A percentile compares a stretch with the other conserved stretches of the same genome.
phyloP scores from a whole-genome alignment of 1,139 yeast species.

The Taphrina populina region DNA sequence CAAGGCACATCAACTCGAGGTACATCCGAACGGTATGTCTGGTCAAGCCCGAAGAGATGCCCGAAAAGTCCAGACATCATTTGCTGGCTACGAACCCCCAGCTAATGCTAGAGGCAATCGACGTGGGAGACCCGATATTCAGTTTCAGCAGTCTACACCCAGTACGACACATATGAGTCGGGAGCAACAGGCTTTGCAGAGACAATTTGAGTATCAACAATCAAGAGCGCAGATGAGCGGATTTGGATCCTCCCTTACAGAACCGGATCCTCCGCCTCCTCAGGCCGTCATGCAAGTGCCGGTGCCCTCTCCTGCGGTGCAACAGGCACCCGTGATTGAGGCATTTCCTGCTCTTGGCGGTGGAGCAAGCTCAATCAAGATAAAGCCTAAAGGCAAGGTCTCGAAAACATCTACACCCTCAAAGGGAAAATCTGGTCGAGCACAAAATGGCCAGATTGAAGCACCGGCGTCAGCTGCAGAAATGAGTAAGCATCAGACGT shows the following conservation, averaged over 20 bases:
- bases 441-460: background rate
- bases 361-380: background rate
- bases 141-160: conserved; percentile 15
- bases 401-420: background rate
- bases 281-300: conserved; percentile 28
- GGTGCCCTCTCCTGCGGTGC: conserved; percentile 14
- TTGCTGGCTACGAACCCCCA: conserved; percentile 31
- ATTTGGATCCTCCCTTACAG: conserved; percentile 24
- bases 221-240: conserved; percentile 33
- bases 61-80: conserved; percentile 30
- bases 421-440: background rate
- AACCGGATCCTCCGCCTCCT: conserved; percentile 19
- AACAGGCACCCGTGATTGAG: conserved; percentile 15
- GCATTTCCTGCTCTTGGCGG: conserved; percentile 33
- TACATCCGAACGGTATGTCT: conserved; percentile 59
- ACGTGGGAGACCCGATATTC: conserved; percentile 14
- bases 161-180: conserved; percentile 27
- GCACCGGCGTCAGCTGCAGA: conserved; percentile 4
- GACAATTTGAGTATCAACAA: conserved; percentile 32
- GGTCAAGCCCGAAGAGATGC: conserved; percentile 35
- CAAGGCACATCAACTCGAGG: conserved; percentile 81
- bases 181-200: conserved; percentile 33
- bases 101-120: conserved; percentile 31
- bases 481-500: conserved; percentile 24
- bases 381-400: background rate